phyloP scores from a whole-genome alignment of 2,329 filamentous ascomycete genomes.

The Xylariaceae sp. region DNA sequence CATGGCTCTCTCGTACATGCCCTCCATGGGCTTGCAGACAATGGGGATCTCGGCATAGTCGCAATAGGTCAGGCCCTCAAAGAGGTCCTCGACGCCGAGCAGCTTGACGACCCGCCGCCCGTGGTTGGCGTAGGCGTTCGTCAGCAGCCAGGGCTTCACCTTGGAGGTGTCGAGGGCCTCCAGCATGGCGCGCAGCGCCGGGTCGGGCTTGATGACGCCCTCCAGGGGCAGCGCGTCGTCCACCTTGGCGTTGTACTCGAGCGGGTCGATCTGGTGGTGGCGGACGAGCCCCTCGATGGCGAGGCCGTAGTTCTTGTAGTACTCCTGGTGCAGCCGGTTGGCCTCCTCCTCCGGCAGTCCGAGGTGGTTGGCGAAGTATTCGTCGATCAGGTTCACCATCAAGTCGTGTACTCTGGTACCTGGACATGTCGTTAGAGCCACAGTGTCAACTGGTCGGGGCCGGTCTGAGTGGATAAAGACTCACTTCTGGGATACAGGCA shows the following conservation, averaged over 20 bases:
- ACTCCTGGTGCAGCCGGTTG: constrained; percentile 77
- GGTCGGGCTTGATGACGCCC: constrained; percentile 70
- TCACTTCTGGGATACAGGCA: constrained; percentile 86
- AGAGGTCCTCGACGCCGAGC: constrained; percentile 76
- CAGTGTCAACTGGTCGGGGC: background rate
- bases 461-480: constrained; percentile 16
- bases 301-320: constrained; percentile 94
- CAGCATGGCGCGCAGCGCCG: constrained; percentile 66
- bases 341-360: constrained; percentile 70
- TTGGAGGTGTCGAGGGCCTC: constrained; percentile 76
- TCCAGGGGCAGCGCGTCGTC: constrained; percentile 92
- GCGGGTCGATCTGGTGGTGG: constrained; percentile 88
- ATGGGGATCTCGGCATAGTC: constrained; percentile 71
- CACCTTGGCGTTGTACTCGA: constrained; percentile 91
- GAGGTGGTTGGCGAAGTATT: constrained; percentile 61
- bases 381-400: constrained; percentile 76
- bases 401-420: constrained; percentile 76
- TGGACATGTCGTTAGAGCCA: constrained; percentile 24
- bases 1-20: constrained; percentile 89
- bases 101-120: constrained; percentile 74
- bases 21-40: constrained; percentile 76
- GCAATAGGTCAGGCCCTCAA: constrained; percentile 92
- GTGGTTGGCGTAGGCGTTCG: constrained; percentile 91
- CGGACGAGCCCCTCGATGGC: constrained; percentile 91
- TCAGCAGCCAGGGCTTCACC: constrained; percentile 88